Percentiles rank a stretch among this genome's conserved stretches.
Conservation (phyloP, 768 basidiomycete genomes). For the Mycena amicta region DNA sequence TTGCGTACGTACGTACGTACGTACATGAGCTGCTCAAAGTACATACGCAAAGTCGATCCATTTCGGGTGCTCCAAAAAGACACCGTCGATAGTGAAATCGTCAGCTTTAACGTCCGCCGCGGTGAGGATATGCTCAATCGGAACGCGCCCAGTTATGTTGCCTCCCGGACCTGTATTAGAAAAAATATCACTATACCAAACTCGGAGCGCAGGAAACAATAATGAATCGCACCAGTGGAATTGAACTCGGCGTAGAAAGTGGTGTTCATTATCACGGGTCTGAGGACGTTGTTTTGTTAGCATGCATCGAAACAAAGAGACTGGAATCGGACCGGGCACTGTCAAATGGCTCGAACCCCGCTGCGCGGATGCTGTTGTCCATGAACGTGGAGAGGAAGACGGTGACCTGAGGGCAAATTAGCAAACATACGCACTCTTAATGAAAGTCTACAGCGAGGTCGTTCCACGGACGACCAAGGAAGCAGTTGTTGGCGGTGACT, state of each 20-base stretch:
- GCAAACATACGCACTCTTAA: not conserved
- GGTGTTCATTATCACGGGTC: conserved; percentile 51
- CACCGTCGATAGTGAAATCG: conserved; percentile 46
- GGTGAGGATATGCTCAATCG: conserved; percentile 51
- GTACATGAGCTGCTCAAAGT: too few species aligned
- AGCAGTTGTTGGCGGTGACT: conserved; percentile 47
- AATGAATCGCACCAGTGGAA: conserved; percentile 46
- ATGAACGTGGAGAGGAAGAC: conserved; percentile 59
- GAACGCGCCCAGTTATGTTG: conserved; percentile 43
- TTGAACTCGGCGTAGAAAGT: conserved; percentile 61
- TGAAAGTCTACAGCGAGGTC: conserved; percentile 47
- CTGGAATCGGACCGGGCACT: conserved; percentile 41
- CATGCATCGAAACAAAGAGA: not conserved
- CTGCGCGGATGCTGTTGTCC: conserved; percentile 56
- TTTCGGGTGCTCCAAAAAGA: conserved; percentile 50
- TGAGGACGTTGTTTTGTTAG: conserved; percentile 18
- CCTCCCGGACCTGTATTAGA: conserved; percentile 58
- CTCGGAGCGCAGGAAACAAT: not conserved
- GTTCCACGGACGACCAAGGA: conserved; percentile 71
- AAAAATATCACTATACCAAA: not conserved
- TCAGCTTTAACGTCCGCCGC: conserved; percentile 34
- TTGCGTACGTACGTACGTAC: too few species aligned
- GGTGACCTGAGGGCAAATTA: conserved; percentile 30
- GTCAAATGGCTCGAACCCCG: conserved; percentile 54
- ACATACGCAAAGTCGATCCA: conserved; percentile 62